Conservation (phyloP, 768 basidiomycete species). For the Fistulinella prunicolor region DNA sequence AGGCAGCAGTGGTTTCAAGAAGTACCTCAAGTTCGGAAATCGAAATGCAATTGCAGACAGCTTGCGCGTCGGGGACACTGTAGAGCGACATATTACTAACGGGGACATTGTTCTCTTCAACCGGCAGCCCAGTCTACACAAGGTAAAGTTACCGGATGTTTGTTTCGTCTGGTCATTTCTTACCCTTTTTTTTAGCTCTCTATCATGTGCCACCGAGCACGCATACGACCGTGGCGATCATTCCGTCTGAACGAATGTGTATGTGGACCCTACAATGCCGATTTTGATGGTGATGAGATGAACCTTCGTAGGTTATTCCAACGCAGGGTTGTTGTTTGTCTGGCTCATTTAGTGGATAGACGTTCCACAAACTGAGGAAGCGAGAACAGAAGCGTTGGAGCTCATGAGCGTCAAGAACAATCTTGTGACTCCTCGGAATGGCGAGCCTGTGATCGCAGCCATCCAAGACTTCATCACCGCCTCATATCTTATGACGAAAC, state of each 20-base stretch:
- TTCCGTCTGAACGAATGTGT: constrained; percentile 99
- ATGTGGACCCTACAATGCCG: constrained; percentile 98
- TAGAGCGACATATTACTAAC: constrained; percentile 92
- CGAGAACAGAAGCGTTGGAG: constrained; percentile 92
- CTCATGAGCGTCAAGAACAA: constrained; percentile 98
- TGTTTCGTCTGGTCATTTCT: neutral
- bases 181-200: constrained; percentile 57
- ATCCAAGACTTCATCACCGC: constrained; percentile 99
- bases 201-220: constrained; percentile 98
- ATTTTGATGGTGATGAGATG: constrained; percentile 99
- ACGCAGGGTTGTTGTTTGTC: neutral
- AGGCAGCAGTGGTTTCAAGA: constrained; percentile 77
- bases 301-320: constrained; percentile 76
- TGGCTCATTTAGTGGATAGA: constrained; percentile 45
- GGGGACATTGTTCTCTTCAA: constrained; percentile 98
- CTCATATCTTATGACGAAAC: constrained; percentile 89
- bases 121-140: constrained; percentile 97
- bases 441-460: constrained; percentile 98
- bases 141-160: constrained; percentile 43
- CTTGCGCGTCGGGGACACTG: constrained; percentile 82
- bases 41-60: constrained; percentile 76
- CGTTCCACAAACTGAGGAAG: constrained; percentile 98
- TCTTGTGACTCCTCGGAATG: constrained; percentile 95
- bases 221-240: constrained; percentile 95
- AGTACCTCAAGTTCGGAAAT: constrained; percentile 87